Conservation (phyloP, 208 protist species). For the Histomonas meleagridis region DNA sequence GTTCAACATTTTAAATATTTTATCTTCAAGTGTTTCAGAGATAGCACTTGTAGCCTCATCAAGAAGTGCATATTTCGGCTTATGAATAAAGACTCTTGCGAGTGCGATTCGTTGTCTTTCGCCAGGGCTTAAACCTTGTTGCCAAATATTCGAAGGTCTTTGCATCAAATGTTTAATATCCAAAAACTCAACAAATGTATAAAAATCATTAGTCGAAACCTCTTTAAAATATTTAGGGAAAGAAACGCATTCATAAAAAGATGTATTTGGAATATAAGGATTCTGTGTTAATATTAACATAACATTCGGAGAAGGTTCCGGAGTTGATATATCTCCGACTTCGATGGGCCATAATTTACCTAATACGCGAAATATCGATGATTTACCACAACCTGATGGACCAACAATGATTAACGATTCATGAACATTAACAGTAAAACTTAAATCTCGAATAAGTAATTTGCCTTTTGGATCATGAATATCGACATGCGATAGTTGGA, state of each 20-base stretch:
- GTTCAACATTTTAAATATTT: constrained; percentile 18
- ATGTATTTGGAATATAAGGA: neutral
- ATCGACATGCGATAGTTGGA: neutral
- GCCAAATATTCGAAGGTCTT: neutral
- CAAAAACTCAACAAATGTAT: neutral
- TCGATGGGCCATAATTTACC: neutral
- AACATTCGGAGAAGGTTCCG: neutral
- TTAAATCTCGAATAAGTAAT: neutral
- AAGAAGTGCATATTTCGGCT: constrained; percentile 42
- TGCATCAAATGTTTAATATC: neutral
- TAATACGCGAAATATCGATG: neutral
- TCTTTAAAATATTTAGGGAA: neutral
- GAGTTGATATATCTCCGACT: neutral
- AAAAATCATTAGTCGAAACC: neutral
- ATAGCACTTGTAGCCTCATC: constrained; percentile 46
- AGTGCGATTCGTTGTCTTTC: constrained; percentile 44
- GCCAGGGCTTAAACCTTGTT: constrained; percentile 35
- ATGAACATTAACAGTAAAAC: neutral
- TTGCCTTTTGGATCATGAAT: neutral
- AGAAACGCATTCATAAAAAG: neutral
- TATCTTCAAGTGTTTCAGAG: constrained; percentile 40
- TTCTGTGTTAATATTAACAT: constrained; percentile 10
- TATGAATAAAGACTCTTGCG: constrained; percentile 40
- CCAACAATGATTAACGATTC: neutral
- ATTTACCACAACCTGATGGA: neutral